Base-by-base conservation (phyloP, 2,329 filamentous ascomycete species). In the Beauveria bassiana region DNA sequence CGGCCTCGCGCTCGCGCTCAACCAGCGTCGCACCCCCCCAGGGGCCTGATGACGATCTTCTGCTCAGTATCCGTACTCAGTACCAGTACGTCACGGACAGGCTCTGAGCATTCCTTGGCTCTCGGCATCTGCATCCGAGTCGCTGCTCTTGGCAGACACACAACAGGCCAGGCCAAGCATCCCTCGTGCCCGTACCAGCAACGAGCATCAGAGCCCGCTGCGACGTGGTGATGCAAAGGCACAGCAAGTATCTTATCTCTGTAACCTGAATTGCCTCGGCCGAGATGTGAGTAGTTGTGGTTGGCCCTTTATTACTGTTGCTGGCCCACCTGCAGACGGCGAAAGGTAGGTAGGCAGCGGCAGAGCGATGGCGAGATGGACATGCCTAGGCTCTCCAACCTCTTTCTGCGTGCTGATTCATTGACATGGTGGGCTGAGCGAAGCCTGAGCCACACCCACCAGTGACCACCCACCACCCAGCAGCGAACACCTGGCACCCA, bases 81-180 rank as follows among this genome's bases (percentile, higher is more conserved):
- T 31, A 31, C 28, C 28, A 31, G 28, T 59, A 59, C 40, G 50
- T 62, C 61, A 59, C 54, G 57, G 57, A 26, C 26, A 22, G 55
- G 59, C 54, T 54, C 28, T 62, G 54, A 26, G 51, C 43, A 26
- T 22, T 51, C 24, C 61, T 62, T 62, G 61, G 61, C 55, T 54
- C 61, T 62, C 61, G 61, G 61, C 61, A 62, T 50, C 47, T 49
- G 28, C 49, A 62, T 62, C 61, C 61, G 61, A 62, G 61, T 62
- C 43, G 49, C 22, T 22, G 42, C n/a, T 60, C 57, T 60, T 53
- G 49, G 57, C 57, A 24, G 49, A 53, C 49, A 46, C 54, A 62
- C 51, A 38, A n/a, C 47, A 58, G n/a, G 31, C 45, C 40, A 40
- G 45, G 20, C 31, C 34, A 28, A 14, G n/a, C 45, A 24, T 43